Evolutionary conservation across 768 basidiomycete genomes (phyloP), one percentile per base, ranked within the genome.

Genomic region (Lactarius vividus): DNA sequence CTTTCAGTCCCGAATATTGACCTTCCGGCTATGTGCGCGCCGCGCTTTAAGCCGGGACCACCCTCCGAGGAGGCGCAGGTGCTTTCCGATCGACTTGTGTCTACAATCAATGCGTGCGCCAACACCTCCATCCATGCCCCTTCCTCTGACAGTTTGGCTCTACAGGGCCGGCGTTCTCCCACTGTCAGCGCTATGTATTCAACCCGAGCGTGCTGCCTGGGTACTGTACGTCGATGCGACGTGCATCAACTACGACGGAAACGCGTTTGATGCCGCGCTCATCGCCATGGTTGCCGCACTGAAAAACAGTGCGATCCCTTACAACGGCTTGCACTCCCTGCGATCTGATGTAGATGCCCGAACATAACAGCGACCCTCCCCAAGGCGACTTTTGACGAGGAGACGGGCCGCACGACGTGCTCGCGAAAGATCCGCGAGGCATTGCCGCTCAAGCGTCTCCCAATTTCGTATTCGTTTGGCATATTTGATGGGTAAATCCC

Each of bases 241-340:
- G 0, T 98, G 96, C 74, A 92, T 99, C 69, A 98, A 97, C 77
- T 97, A 96, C 73, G 96, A 98, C 74, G 97, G 97, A 6, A 98
- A 98, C 73, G 90, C 83, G 1, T 94, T 96, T 65, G 97, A 99
- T 70, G 94, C 97, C 0, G 83, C 92, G 0, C 80, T 98, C 11
- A 74, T 98, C 26, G 93, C 94, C 0, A 91, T 96, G 81, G 85
- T 94, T 57, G 87, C 90, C 10, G 95, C 96, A 6, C 78, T 98
- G 53, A 83, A 81, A 74, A 93, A 94, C 67, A 90, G 95, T 96
- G 71, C 57, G 91, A 79, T 1, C 39, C 59, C 52, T 37, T 16
- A 62, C 62, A 33, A 37, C 60, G 18, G 26, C 20, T 31, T 61
- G 20, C 49, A 2, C 2, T 52, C 11, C 49, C 49, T 52, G 49